Percentiles rank a stretch among this genome's conserved stretches.
These are phyloP conservation scores for Candida montana DNA, from an alignment of 805 yeast genomes.

Conservation along the genomic window DNA sequence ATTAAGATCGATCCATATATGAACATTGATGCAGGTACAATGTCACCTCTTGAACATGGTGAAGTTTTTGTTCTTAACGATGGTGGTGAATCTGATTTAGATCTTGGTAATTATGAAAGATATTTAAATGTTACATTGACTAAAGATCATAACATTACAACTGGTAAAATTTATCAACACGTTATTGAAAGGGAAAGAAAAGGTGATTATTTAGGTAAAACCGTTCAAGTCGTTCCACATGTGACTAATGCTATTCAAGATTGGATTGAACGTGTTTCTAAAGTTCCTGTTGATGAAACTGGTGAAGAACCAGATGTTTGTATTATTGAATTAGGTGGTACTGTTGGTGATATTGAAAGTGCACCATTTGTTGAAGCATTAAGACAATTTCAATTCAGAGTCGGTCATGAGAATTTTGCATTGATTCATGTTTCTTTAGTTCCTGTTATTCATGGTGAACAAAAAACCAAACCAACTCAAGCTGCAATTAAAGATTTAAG, in stretches of 20 bases:
- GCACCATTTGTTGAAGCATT: slow-evolving; percentile 99
- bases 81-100: slow-evolving; percentile 99
- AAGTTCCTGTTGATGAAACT: slow-evolving; percentile 84
- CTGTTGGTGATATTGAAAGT: slow-evolving; percentile 98
- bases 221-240: slow-evolving; percentile 99
- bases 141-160: slow-evolving; percentile 92
- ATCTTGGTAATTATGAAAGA: slow-evolving; percentile 96
- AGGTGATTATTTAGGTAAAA: slow-evolving; percentile 96
- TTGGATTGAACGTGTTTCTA: slow-evolving; percentile 93
- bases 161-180: slow-evolving; percentile 93
- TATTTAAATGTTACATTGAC: slow-evolving; percentile 91
- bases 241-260: slow-evolving; percentile 96
- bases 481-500: slow-evolving; percentile 97
- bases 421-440: slow-evolving; percentile 94
- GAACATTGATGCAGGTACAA: slow-evolving; percentile 99
- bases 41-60: slow-evolving; percentile 99
- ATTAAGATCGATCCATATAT: slow-evolving; percentile 98
- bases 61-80: slow-evolving; percentile 97
- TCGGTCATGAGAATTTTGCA: slow-evolving; percentile 90
- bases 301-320: slow-evolving; percentile 93
- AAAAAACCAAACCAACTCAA: slow-evolving; percentile 98
- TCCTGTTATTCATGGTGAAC: slow-evolving; percentile 98
- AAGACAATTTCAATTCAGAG: slow-evolving; percentile 97
- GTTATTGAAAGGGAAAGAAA: slow-evolving; percentile 93
- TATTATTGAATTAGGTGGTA: slow-evolving; percentile 97